Evolutionary conservation across 768 basidiomycete genomes (phyloP).

Genomic region (Vararia minispora): DNA sequence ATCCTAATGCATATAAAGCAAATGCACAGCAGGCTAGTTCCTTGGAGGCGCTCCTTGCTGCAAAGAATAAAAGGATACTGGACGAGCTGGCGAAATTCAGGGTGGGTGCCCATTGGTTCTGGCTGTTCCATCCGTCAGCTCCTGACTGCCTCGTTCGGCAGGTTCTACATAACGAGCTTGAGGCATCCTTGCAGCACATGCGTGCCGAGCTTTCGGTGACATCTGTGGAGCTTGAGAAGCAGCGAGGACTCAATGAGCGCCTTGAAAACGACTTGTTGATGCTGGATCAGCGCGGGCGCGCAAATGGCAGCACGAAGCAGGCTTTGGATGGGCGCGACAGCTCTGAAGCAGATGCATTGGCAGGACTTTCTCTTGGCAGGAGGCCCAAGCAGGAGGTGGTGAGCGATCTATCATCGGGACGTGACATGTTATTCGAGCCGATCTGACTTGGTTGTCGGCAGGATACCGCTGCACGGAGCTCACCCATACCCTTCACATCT

Average conservation of each 20-base stretch:
- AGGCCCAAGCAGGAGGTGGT: too few species aligned
- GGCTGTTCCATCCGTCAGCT: neutral
- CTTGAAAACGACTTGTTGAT: constrained; percentile 86
- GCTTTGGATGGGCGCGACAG: constrained; percentile 20
- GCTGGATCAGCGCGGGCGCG: constrained; percentile 41
- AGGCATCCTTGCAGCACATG: constrained; percentile 47
- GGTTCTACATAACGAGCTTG: constrained; percentile 80
- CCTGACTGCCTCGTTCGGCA: constrained; percentile 18
- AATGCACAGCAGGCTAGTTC: constrained; percentile 70
- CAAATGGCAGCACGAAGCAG: constrained; percentile 15
- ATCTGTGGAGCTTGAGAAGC: constrained; percentile 62
- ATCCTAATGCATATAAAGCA: constrained; percentile 82
- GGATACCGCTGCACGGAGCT: constrained; percentile 29
- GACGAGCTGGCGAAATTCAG: constrained; percentile 90
- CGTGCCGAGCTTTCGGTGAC: constrained; percentile 48
- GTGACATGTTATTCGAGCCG: constrained; percentile 6
- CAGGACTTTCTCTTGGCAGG: constrained; percentile 62
- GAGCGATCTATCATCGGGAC: too few species aligned
- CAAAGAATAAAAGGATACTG: constrained; percentile 86
- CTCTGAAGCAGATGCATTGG: constrained; percentile 43
- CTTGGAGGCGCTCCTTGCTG: constrained; percentile 81
- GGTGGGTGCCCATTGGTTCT: constrained; percentile 34
- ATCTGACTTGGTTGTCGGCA: constrained; percentile 3
- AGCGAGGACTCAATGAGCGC: constrained; percentile 74
- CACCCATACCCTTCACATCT: constrained; percentile 60